Base-by-base conservation (phyloP, 768 basidiomycete genomes). In the Coprinopsis strossmayeri region DNA sequence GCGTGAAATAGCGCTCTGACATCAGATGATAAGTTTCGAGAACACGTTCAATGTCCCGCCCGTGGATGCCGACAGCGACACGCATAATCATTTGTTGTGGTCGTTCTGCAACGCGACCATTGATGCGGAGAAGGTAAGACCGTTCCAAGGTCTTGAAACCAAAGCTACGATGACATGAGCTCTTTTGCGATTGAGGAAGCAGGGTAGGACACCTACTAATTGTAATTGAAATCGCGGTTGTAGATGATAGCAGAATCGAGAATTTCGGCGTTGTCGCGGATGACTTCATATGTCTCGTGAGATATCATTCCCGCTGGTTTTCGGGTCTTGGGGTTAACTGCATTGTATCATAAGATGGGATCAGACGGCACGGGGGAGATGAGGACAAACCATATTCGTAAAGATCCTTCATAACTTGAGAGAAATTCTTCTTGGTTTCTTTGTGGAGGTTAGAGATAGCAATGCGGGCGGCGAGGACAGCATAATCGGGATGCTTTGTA, bases 31-130 rank as follows among this genome's bases (percentile, higher is more conserved):
- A 91, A 0, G 95, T 96, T 72, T 96, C 84, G 53, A 97, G 71
- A 40, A 84, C 91, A 27, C 83, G 84, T 18, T 95, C 91, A 48
- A 97, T 78, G 64, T 98, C 88, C 7, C 68, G 61, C 3, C 93
- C 94, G 64, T 98, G 95, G 48, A 99, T 93, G 34, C 95, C 95
- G 39, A 98, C 92, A 39, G 96, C 91, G 49, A 99, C 96, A 65
- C 96, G 93, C 96, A 99, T 98, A 65, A 98, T 86, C 82, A 98
- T 90, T 66, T 98, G 96, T 59, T 98, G 96, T 25, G 96, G 96
- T 30, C 96, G 84, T 66, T 99, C 96, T 34, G 93, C 94, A 40
- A 95, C 91, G 51, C 89, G 88, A 34, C 92, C 91, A 62, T 95
- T 81, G 69, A 98, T 83, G 50, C 93, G 84, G 34, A 99, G 84